Base-by-base conservation (phyloP, 345 rosid genomes). In the Raphanus raphanistrum region DNA sequence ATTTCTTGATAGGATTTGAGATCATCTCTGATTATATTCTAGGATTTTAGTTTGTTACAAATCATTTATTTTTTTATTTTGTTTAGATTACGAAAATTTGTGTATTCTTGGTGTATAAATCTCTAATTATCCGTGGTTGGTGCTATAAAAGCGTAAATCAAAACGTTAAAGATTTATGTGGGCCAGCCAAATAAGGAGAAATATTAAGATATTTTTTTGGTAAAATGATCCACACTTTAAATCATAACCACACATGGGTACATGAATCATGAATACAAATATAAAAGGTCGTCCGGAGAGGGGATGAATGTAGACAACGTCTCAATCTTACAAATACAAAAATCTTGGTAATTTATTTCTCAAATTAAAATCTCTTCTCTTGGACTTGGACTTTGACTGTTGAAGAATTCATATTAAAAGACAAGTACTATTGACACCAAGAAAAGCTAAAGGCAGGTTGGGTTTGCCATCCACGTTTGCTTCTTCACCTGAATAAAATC, bases 271-370 rank as follows among this genome's bases (percentile, higher is more conserved):
- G 25, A 7, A 17, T 5, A 41, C 27, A 57, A 3, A 57, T 4
- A 25, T 8, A 4, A 27, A 43, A 25, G 28, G 12, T 43, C 5
- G 48, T 27, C 28, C 1, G 31, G 29, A 67, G 71, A 45, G 59
- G 17, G 38, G 38, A 45, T 43, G 71, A 67, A 45, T 67, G 38
- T 67, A 67, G 59, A 67, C 38, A 45, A 27, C 6, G 71, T 67
- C 58, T 43, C 59, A 1, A 13, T 45, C 71, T 27, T 13, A 3
- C 4, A 17, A 54, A 54, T 54, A 54, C 11, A 17, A 54, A 17
- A 54, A 54, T 54, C 26, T 54, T 54, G 6, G 8, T 38, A 8
- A 38, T 38, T 38, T 38, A 50, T n/a, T 50, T 54, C 17, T 54
- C 26, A 54, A 17, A 54, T 17, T 17, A 54, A 15, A 54, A 54